A percentile compares a stretch with the other conserved stretches of the same genome.
These are phyloP conservation scores for Carex pumila DNA, from an alignment of 176 grass and related monocot species.

Conservation along the genomic window DNA sequence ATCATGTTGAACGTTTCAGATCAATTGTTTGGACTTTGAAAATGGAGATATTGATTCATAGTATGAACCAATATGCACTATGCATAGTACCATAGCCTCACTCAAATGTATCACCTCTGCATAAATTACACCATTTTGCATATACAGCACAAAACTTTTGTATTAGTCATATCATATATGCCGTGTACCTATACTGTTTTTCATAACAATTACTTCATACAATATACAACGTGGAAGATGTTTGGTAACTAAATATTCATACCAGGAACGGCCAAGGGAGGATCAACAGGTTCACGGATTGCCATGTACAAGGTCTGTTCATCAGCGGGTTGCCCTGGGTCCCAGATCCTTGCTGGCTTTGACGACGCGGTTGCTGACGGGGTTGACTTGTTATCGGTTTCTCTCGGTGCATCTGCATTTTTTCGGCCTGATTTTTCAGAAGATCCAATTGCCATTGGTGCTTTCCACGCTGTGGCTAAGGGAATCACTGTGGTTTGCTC, in stretches of 20 bases:
- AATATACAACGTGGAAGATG: neutral
- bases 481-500: slow-evolving; percentile 74
- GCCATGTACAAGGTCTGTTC: slow-evolving; percentile 80
- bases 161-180: neutral
- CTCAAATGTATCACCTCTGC: neutral
- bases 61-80: too few species aligned
- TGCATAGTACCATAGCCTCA: too few species aligned
- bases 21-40: too few species aligned
- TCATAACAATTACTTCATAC: neutral
- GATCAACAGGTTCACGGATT: slow-evolving; percentile 40
- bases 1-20: too few species aligned
- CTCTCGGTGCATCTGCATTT: slow-evolving; percentile 37
- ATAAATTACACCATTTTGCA: neutral
- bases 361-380: slow-evolving; percentile 75
- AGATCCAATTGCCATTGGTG: slow-evolving; percentile 76
- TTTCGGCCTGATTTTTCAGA: slow-evolving; percentile 39
- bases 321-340: slow-evolving; percentile 45
- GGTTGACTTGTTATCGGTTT: slow-evolving; percentile 60
- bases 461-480: slow-evolving; percentile 71
- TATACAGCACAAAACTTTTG: neutral
- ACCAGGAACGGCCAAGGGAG: slow-evolving; percentile 56
- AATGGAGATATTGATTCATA: too few species aligned
- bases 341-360: slow-evolving; percentile 73
- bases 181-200: neutral
- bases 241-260: neutral